Conservation (phyloP, 2,329 filamentous ascomycete genomes). For the Fusarium sp. region DNA sequence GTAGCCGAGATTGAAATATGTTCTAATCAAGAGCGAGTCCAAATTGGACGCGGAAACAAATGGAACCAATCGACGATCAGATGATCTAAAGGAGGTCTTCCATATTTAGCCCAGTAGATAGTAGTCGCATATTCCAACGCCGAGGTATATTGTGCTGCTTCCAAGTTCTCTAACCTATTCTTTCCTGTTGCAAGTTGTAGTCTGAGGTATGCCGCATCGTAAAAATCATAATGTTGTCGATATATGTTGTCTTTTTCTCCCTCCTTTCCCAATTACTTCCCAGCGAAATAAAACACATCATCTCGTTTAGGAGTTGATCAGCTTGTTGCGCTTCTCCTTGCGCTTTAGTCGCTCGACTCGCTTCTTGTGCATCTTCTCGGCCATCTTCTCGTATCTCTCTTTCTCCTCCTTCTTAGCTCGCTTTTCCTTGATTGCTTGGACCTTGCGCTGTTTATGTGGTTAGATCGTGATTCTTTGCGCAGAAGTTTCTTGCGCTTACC, state of each 20-base stretch:
- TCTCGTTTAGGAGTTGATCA: slow-evolving; percentile 70
- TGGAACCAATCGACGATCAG: not conserved
- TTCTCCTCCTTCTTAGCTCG: slow-evolving; percentile 91
- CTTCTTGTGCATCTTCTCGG: slow-evolving; percentile 98
- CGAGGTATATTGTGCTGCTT: slow-evolving; percentile 33
- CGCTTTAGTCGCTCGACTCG: slow-evolving; percentile 92
- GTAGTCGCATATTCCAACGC: slow-evolving; percentile 20
- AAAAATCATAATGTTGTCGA: slow-evolving; percentile 41
- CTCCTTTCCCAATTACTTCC: not conserved
- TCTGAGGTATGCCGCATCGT: slow-evolving; percentile 39
- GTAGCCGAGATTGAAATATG: slow-evolving; percentile 2
- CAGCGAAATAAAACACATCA: not conserved
- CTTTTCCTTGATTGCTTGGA: slow-evolving; percentile 86
- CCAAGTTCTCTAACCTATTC: slow-evolving; percentile 25
- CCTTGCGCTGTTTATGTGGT: slow-evolving; percentile 68
- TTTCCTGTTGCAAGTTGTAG: slow-evolving; percentile 23
- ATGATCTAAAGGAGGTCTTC: not conserved
- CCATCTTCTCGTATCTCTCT: slow-evolving; percentile 92
- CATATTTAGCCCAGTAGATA: not conserved
- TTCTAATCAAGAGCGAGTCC: not conserved
- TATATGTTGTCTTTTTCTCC: slow-evolving; percentile 7
- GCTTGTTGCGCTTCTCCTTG: slow-evolving; percentile 95
- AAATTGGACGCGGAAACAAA: not conserved
- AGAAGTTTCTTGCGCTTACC: slow-evolving; percentile 62
- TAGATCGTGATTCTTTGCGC: slow-evolving; percentile 9